phyloP scores from a whole-genome alignment of 441 rosid genomes.

The Adansonia gregorii region DNA sequence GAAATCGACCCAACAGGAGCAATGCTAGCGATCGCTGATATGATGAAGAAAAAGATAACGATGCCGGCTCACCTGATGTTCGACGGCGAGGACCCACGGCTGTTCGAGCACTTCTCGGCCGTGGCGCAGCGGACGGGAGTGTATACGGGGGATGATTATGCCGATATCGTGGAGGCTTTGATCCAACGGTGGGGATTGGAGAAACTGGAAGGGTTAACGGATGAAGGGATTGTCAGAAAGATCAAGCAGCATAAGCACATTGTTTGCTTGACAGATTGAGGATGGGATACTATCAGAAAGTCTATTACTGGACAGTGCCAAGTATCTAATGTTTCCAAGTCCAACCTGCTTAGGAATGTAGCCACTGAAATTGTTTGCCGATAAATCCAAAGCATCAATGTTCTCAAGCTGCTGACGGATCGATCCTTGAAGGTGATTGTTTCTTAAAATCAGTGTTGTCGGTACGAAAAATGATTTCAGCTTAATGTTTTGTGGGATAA shows the following conservation, averaged over 20 bases:
- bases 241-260: conserved; percentile 21
- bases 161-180: not conserved
- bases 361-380: conserved; percentile 22
- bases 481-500: conserved; percentile 15
- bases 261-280: conserved; percentile 11
- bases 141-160: not conserved
- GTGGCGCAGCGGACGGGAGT: not conserved
- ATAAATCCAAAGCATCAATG: conserved; percentile 5
- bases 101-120: not conserved
- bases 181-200: conserved; percentile 3
- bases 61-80: conserved; percentile 15
- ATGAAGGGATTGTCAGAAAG: conserved; percentile 37
- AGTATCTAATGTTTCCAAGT: conserved; percentile 12
- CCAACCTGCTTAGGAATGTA: not conserved
- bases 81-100: not conserved
- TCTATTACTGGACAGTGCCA: conserved; percentile 10
- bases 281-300: not conserved
- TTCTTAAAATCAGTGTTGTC: conserved; percentile 10
- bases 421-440: conserved; percentile 21
- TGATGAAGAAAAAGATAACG: conserved; percentile 13
- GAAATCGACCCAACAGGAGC: not conserved
- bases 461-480: conserved; percentile 6
- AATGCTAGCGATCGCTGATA: not conserved
- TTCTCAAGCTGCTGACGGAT: conserved; percentile 8
- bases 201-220: not conserved